phyloP scores from a whole-genome alignment of 352 stramenopile species.

The Albugo candida region DNA sequence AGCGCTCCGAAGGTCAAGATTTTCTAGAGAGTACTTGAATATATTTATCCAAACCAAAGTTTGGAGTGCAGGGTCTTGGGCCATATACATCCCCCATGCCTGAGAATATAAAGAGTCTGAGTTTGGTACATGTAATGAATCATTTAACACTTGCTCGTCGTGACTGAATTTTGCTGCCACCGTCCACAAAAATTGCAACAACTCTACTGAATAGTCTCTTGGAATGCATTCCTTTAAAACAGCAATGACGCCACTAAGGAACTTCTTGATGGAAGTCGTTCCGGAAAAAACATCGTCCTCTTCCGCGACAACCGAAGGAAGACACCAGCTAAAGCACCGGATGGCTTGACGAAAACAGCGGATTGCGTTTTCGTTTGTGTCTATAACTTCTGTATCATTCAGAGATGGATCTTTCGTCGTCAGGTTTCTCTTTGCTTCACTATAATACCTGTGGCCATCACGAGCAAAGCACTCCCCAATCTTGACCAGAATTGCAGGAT shows the following conservation, averaged over 20 bases:
- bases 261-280: slow-evolving; percentile 20
- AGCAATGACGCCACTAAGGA: slow-evolving; percentile 38
- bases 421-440: too few species aligned
- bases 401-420: too few species aligned
- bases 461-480: slow-evolving; percentile 47
- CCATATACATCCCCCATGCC: too few species aligned
- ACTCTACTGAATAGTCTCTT: slow-evolving; percentile 27
- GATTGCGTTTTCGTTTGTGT: slow-evolving; percentile 17
- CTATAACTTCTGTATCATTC: too few species aligned
- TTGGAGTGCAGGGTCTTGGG: slow-evolving; percentile 20
- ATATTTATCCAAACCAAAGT: slow-evolving; percentile 70
- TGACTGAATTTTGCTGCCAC: slow-evolving; percentile 31
- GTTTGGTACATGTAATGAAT: too few species aligned
- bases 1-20: slow-evolving; percentile 31
- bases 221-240: slow-evolving; percentile 48
- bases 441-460: slow-evolving; percentile 19
- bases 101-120: too few species aligned
- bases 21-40: slow-evolving; percentile 61
- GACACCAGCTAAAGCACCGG: slow-evolving; percentile 47
- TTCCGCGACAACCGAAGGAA: slow-evolving; percentile 33
- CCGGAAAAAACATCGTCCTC: slow-evolving; percentile 12
- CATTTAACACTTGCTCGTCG: too few species aligned
- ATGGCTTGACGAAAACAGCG: slow-evolving; percentile 57
- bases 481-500: too few species aligned
- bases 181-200: slow-evolving; percentile 42